These are phyloP conservation scores for Aquilaria malaccensis DNA, from an alignment of 345 rosid genomes.

Conservation along the genomic window DNA sequence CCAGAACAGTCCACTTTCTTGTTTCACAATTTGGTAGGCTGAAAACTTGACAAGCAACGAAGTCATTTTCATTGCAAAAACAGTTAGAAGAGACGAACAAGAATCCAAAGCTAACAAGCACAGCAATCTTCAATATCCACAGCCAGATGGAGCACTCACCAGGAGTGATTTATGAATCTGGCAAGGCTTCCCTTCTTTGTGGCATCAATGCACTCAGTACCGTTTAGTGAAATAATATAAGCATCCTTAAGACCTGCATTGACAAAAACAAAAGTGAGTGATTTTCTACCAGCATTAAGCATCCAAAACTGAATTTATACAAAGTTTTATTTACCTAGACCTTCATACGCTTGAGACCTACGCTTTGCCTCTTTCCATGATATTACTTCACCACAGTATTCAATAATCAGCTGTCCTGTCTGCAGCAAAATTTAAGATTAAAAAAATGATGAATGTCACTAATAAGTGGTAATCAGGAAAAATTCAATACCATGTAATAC, in stretches of 20 bases:
- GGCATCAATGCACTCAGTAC: slow-evolving; percentile 81
- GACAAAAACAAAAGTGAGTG: slow-evolving; percentile 13
- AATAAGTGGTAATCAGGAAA: background rate
- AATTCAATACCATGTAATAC: slow-evolving; percentile 24
- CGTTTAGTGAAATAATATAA: slow-evolving; percentile 81
- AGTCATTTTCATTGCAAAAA: background rate
- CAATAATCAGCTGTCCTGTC: slow-evolving; percentile 85
- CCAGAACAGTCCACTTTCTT: slow-evolving; percentile 89
- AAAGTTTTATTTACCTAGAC: slow-evolving; percentile 37
- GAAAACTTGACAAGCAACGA: slow-evolving; percentile 15
- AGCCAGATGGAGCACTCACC: slow-evolving; percentile 57
- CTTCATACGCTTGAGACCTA: slow-evolving; percentile 76
- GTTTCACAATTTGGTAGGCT: slow-evolving; percentile 98
- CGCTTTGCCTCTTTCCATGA: slow-evolving; percentile 89
- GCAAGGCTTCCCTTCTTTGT: slow-evolving; percentile 90
- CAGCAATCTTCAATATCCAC: slow-evolving; percentile 5
- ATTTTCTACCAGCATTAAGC: background rate
- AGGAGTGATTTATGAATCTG: slow-evolving; percentile 95
- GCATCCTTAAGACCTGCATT: slow-evolving; percentile 87
- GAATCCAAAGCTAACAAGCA: background rate
- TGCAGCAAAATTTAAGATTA: slow-evolving; percentile 20
- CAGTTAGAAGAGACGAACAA: too few relatives aligned
- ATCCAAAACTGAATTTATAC: slow-evolving; percentile 1
- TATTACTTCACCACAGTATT: slow-evolving; percentile 98
- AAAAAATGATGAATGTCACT: background rate